These are phyloP conservation scores for Stephania japonica DNA, from an alignment of 164 flowering plant genomes.

Conservation along the genomic window DNA sequence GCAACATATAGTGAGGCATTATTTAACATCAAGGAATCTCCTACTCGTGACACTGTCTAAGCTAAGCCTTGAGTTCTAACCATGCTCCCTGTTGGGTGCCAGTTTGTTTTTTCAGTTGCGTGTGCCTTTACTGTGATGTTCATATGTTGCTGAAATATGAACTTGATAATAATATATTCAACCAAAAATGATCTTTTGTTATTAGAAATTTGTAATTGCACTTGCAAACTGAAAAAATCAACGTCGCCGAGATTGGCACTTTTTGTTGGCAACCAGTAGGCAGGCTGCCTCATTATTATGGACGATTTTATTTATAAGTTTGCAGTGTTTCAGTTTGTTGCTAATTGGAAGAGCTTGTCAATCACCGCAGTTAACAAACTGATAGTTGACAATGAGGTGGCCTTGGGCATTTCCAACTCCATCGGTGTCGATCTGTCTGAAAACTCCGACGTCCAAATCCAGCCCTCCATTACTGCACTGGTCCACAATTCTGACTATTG, in stretches of 20 bases:
- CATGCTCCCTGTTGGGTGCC: no score
- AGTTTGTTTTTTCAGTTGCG: no score
- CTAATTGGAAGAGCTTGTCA: not conserved
- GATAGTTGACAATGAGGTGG: constrained; percentile 28
- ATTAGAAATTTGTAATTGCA: not conserved
- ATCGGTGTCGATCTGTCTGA: constrained; percentile 46
- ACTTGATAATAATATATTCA: no score
- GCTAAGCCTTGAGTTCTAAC: no score
- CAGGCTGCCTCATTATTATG: not conserved
- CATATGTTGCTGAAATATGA: no score
- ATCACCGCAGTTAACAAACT: constrained; percentile 15
- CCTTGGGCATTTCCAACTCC: constrained; percentile 41
- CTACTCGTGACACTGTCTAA: no score
- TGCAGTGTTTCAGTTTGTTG: not conserved
- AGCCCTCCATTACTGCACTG: constrained; percentile 79
- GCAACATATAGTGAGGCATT: no score
- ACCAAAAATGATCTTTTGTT: not conserved
- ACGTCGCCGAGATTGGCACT: not conserved
- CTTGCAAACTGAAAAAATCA: not conserved
- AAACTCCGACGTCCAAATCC: constrained; percentile 56
- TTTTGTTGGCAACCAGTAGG: not conserved
- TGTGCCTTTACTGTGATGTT: no score
- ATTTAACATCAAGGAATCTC: no score
- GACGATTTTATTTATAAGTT: not conserved
- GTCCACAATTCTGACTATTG: constrained; percentile 66